Evolutionary conservation across 1,284 basidiomycete species (phyloP).

Genomic region (Naganishia albida): DNA sequence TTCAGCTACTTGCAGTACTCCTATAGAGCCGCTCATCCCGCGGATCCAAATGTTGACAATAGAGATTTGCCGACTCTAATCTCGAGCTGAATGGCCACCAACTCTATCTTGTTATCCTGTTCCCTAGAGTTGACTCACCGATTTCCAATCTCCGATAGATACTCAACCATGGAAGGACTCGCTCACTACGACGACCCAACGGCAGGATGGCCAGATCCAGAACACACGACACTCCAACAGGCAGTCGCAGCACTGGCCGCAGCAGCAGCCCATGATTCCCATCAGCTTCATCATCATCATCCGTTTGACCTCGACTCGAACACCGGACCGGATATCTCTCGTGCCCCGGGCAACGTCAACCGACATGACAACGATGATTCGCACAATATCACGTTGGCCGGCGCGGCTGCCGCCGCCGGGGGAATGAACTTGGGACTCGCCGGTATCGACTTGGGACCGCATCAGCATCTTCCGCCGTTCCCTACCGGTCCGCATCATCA

Average conservation of each 20-base stretch:
- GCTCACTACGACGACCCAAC: slow-evolving; percentile 28
- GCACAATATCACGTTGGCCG: slow-evolving; percentile 21
- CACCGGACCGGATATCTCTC: slow-evolving; percentile 14
- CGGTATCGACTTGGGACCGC: slow-evolving; percentile 2
- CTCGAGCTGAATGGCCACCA: slow-evolving; percentile 1
- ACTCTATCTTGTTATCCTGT: slow-evolving; percentile 19
- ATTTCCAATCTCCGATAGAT: background rate
- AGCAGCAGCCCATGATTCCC: slow-evolving; percentile 18
- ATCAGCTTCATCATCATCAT: slow-evolving; percentile 21
- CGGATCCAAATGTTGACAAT: background rate
- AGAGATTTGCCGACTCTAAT: slow-evolving; percentile 8
- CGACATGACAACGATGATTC: slow-evolving; percentile 9
- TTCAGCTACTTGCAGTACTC: background rate
- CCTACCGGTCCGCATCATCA: slow-evolving; percentile 1
- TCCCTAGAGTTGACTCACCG: background rate
- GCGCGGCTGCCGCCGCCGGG: slow-evolving; percentile 20
- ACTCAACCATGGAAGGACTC: slow-evolving; percentile 19
- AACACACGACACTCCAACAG: slow-evolving; percentile 23
- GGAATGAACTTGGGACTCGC: slow-evolving; percentile 14
- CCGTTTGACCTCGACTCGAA: background rate
- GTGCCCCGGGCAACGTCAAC: slow-evolving; percentile 17
- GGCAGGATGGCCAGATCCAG: slow-evolving; percentile 26
- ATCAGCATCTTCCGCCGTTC: slow-evolving; percentile 19
- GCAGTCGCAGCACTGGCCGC: slow-evolving; percentile 23
- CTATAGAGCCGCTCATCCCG: background rate